Evolutionary conservation across 768 basidiomycete genomes (phyloP), one percentile per base, ranked within the genome.

Genomic region (Tylopilus plumbeoviolaceoides): DNA sequence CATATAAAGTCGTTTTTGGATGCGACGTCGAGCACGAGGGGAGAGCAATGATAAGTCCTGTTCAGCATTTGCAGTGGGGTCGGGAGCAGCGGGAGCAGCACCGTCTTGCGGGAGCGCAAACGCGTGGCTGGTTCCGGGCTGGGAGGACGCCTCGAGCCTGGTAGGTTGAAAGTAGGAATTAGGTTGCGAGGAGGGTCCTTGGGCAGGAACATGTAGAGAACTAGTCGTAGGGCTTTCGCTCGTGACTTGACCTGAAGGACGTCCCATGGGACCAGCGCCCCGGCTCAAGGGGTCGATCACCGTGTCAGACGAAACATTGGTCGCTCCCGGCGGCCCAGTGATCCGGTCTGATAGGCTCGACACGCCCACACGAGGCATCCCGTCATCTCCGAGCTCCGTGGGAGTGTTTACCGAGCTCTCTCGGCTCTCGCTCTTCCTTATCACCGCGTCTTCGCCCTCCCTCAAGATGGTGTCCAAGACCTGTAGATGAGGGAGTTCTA

Each of bases 1-100:
- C 88, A 89, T 89, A 57, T 86, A 79, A 7, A 89, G 70, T 36
- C 86, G 75, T 53, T 88, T 88, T 53, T 71, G 70, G 21, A 80
- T 56, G n/a, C 78, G 81, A 31, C 82, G 78, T 7, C 81, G 81
- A 9, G 78, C 73, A 1, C 58, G 60, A 1, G 83, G 81, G 18
- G 75, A 79, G 20, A 78, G 70, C 28, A 49, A 48, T n/a, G 57
- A 56, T 17, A 65, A 44, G 42, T 64, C 63, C 27, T 57, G n/a
- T 5, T 54, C 48, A 35, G 43, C 48, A 3, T 47, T 59, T 23
- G 25, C 23, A 18, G 51, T 9, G 6, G 30, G 40, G 18, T 49
- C 28, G 15, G 53, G n/a, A 17, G 44, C 3, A 5, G 53, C 4
- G 18, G 2, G 28, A 25, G 30, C 14, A 20, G 28, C 23, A 20